phyloP scores from a whole-genome alignment of 257 asterid species.

The Solanum chiquidenum region DNA sequence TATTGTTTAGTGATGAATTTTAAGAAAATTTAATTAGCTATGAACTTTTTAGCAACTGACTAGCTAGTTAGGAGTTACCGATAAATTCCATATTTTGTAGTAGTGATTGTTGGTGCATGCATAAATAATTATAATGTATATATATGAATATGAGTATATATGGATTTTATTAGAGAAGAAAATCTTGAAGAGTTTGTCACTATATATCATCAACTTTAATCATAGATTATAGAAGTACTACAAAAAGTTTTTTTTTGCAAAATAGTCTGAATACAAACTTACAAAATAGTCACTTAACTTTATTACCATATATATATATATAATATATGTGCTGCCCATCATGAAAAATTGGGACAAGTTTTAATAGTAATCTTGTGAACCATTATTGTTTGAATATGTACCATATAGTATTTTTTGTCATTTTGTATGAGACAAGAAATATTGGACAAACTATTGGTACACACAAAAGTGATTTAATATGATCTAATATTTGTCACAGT shows the following conservation, averaged over 20 bases:
- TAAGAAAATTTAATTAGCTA: too few relatives aligned
- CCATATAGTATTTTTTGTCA: background rate
- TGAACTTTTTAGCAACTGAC: background rate
- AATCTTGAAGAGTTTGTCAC: background rate
- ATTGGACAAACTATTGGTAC: background rate
- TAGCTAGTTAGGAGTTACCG: background rate
- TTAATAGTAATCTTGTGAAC: background rate
- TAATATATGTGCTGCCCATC: background rate
- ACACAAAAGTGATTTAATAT: background rate
- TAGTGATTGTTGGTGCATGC: background rate
- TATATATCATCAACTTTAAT: background rate
- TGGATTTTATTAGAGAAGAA: background rate
- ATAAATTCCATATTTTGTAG: too few relatives aligned
- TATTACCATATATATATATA: background rate
- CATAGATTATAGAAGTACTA: background rate
- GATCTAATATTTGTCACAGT: background rate
- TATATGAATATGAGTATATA: background rate
- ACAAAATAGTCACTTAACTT: background rate
- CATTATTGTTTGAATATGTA: background rate
- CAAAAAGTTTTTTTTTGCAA: background rate
- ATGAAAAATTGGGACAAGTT: background rate
- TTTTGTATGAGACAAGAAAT: background rate
- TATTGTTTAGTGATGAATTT: background rate
- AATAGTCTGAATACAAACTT: background rate
- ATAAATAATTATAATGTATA: background rate